Evolutionary conservation across 2,329 filamentous ascomycete genomes (phyloP), one percentile per base, ranked within the genome.

Genomic region (Phialophora tarda): DNA sequence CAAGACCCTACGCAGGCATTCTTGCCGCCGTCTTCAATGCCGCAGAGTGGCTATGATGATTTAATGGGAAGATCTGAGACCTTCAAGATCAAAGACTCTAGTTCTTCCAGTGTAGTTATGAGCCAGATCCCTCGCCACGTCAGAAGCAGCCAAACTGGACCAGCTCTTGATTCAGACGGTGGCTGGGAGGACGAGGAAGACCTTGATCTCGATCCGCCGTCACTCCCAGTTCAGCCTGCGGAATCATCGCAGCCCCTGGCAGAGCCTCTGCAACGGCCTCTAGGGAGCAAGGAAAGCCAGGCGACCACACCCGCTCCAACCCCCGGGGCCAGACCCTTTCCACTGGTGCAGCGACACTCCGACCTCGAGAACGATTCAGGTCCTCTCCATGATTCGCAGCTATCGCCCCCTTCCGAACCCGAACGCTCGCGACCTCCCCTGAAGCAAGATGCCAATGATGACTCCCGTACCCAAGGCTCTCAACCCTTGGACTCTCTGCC

Each of bases 81-180:
- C 41, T 66, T 73, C 41, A 70, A 69, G 10, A 71, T 73, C 55
- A 72, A 73, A 51, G 71, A 73, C 53, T 73, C 71, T 10, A 72
- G 71, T 56, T 72, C 71, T 4, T 59, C 53, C 11, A 55, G 48
- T 17, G 57, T 66, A 8, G 30, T 57, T 4, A 47, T 72, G 50
- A 72, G 70, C 34, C 70, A 72, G 53, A 34, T 71, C 23, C 69
- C 70, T 23, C 61, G 55, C n/a, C 59, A 71, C 41, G 8, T 38
- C n/a, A 34, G 32, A 21, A 28, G 44, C 34, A 62, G 53, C 32
- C 67, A 68, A 48, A 59, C 64, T 24, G 61, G 65, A 44, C 24
- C 38, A 21, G 58, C 65, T 30, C 60, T 62, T 38, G 62, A 63
- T 3, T 56, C 54, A 12, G 28, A 64, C n/a, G 44, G 55, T 28